Percentiles rank a stretch among this genome's conserved stretches.
phyloP scores from a whole-genome alignment of 768 basidiomycete genomes.

The Polyporus arcularius region DNA sequence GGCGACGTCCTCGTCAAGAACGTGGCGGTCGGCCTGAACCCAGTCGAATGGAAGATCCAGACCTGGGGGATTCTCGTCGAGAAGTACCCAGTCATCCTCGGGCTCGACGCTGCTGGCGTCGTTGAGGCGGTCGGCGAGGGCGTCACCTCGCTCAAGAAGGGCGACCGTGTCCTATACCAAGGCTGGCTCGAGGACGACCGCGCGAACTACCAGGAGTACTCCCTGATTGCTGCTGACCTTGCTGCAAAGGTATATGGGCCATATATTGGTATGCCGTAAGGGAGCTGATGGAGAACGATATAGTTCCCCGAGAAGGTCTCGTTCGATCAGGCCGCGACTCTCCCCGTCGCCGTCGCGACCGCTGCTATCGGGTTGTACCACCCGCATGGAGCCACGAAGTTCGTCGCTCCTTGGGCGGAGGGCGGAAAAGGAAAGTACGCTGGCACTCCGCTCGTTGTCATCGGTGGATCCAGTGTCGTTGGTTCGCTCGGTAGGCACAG shows the following conservation, averaged over 20 bases:
- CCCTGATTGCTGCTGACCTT: conserved; percentile 8
- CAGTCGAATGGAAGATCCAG: too few species aligned
- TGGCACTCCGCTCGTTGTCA: conserved; percentile 29
- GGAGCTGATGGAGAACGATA: conserved; percentile 22
- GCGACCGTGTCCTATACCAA: conserved; percentile 27
- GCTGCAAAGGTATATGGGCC: conserved; percentile 13
- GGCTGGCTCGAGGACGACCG: conserved; percentile 11
- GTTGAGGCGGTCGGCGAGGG: conserved; percentile 33
- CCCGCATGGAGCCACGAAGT: conserved; percentile 18
- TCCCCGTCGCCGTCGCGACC: conserved; percentile 12
- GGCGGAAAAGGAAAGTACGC: conserved; percentile 31
- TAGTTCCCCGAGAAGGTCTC: conserved; percentile 12
- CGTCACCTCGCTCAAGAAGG: conserved; percentile 32
- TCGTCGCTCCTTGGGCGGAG: conserved; percentile 29
- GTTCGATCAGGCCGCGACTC: conserved; percentile 12
- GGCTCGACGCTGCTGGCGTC: conserved; percentile 11
- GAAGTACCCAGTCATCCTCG: too few species aligned
- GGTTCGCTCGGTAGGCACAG: conserved; percentile 23
- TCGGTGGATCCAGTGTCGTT: conserved; percentile 24
- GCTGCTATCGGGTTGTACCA: conserved; percentile 17
- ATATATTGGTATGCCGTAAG: conserved; percentile 28
- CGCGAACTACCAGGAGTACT: conserved; percentile 20
- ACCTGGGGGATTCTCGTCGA: too few species aligned
- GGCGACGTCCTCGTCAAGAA: too few species aligned
- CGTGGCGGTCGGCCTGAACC: too few species aligned